Percentiles rank a stretch among this genome's conserved stretches.
Conservation (phyloP, 179 eudicot genomes). For the Silene coronaria region DNA sequence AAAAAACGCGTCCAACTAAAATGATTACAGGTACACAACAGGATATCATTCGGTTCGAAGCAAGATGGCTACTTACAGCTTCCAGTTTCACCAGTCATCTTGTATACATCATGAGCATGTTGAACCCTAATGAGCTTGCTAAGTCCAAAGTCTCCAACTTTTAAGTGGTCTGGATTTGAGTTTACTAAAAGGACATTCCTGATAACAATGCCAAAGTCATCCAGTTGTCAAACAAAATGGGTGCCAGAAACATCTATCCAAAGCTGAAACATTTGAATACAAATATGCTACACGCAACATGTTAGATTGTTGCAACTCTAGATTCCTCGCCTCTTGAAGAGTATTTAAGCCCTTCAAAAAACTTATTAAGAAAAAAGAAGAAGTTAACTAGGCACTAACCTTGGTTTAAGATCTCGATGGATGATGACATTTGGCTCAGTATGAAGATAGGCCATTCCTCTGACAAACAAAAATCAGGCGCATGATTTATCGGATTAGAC, state of each 20-base stretch:
- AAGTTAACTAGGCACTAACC: slow-evolving; percentile 41
- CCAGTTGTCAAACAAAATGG: neutral
- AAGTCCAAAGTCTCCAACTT: slow-evolving; percentile 98
- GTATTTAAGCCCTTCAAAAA: neutral
- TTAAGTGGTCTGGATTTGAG: slow-evolving; percentile 88
- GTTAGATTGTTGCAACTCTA: neutral
- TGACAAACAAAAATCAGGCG: slow-evolving; percentile 30
- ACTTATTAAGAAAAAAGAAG: neutral
- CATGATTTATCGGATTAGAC: neutral
- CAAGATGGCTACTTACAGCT: slow-evolving; percentile 62
- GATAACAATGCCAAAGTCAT: slow-evolving; percentile 19
- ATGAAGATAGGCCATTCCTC: slow-evolving; percentile 98
- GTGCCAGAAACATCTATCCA: slow-evolving; percentile 5
- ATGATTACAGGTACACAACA: slow-evolving; percentile 13
- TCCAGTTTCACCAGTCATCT: slow-evolving; percentile 99
- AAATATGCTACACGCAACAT: slow-evolving; percentile 4
- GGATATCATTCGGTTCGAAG: slow-evolving; percentile 13
- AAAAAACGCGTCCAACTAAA: neutral
- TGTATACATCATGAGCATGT: slow-evolving; percentile 91
- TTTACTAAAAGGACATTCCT: slow-evolving; percentile 97
- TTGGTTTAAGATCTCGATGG: slow-evolving; percentile 93
- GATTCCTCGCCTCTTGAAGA: neutral
- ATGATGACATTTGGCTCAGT: slow-evolving; percentile 92
- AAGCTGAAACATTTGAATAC: neutral
- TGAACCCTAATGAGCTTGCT: slow-evolving; percentile 91